These are phyloP conservation scores for Pholiota molesta DNA, from an alignment of 768 basidiomycete species.

Conservation along the genomic window DNA sequence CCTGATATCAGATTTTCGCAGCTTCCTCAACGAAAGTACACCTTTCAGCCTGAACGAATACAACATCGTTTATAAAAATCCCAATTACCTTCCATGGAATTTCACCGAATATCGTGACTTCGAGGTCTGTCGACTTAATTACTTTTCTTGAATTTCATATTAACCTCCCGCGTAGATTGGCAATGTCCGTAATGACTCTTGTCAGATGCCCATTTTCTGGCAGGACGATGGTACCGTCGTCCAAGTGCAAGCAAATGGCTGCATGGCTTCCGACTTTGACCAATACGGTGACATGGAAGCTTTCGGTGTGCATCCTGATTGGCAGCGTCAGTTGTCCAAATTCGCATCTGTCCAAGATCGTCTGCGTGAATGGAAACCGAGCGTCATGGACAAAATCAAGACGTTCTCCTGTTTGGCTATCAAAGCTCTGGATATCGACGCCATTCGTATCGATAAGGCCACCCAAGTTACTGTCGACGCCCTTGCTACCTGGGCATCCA, in stretches of 20 bases:
- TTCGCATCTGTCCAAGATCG: conserved; percentile 97
- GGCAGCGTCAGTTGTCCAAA: conserved; percentile 92
- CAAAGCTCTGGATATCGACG: conserved; percentile 87
- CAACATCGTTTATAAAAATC: conserved; percentile 71
- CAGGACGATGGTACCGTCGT: conserved; percentile 70
- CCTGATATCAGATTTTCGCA: conserved; percentile 30
- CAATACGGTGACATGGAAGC: conserved; percentile 98
- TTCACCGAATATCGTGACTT: conserved; percentile 88
- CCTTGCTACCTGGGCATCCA: conserved; percentile 72
- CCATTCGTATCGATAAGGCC: conserved; percentile 94
- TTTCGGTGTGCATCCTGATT: conserved; percentile 94
- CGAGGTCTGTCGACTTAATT: conserved; percentile 41
- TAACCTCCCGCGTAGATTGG: conserved; percentile 44
- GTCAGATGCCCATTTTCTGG: conserved; percentile 81
- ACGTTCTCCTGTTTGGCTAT: conserved; percentile 86
- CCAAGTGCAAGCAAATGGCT: conserved; percentile 64
- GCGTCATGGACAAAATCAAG: conserved; percentile 77
- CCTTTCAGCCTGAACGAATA: conserved; percentile 83
- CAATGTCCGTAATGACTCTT: conserved; percentile 76
- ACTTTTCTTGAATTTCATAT: conserved; percentile 6
- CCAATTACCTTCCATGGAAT: conserved; percentile 81
- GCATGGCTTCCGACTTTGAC: conserved; percentile 85
- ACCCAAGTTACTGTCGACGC: conserved; percentile 89
- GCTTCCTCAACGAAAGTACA: conserved; percentile 77
- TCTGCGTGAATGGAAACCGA: conserved; percentile 88